These are phyloP conservation scores for Schizophyllum commune DNA, from an alignment of 1,284 basidiomycete species.

Conservation along the genomic window DNA sequence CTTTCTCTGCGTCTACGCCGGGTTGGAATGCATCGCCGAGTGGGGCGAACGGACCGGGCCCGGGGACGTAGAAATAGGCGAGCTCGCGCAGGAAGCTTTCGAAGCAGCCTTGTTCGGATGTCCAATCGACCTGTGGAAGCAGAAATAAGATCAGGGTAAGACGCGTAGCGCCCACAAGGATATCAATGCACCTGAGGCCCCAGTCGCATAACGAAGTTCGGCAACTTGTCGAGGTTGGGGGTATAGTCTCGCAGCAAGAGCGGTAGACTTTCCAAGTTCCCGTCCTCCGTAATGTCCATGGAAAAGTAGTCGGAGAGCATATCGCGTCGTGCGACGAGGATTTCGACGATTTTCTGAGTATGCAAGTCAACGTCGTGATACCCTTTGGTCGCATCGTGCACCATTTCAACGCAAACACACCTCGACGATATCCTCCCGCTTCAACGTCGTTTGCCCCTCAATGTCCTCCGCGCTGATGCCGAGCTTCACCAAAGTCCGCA, in stretches of 20 bases:
- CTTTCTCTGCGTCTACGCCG: constrained; percentile 21
- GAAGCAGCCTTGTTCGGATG: constrained; percentile 81
- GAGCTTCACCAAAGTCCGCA: constrained; percentile 68
- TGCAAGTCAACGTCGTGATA: not conserved
- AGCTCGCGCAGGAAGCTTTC: constrained; percentile 81
- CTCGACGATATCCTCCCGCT: constrained; percentile 58
- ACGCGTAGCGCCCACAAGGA: no score
- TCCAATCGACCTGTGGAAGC: constrained; percentile 77
- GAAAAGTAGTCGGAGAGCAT: constrained; percentile 96
- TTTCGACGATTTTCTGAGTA: constrained; percentile 50
- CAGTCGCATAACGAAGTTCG: constrained; percentile 78
- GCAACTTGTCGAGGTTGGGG: constrained; percentile 81
- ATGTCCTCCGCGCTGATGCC: constrained; percentile 72
- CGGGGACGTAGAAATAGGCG: constrained; percentile 83
- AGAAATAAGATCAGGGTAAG: no score
- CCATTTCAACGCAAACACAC: no score
- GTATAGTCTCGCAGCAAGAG: constrained; percentile 79
- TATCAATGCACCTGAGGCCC: constrained; percentile 72
- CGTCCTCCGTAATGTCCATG: constrained; percentile 57
- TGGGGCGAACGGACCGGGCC: constrained; percentile 26
- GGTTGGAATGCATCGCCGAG: constrained; percentile 10
- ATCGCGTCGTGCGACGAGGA: constrained; percentile 53
- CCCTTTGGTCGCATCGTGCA: no score
- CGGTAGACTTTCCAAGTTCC: constrained; percentile 70
- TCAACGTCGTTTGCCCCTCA: constrained; percentile 39